A percentile compares a stretch with the other conserved stretches of the same genome.
Conservation (phyloP, 345 rosid genomes). For the Salix udensis region DNA sequence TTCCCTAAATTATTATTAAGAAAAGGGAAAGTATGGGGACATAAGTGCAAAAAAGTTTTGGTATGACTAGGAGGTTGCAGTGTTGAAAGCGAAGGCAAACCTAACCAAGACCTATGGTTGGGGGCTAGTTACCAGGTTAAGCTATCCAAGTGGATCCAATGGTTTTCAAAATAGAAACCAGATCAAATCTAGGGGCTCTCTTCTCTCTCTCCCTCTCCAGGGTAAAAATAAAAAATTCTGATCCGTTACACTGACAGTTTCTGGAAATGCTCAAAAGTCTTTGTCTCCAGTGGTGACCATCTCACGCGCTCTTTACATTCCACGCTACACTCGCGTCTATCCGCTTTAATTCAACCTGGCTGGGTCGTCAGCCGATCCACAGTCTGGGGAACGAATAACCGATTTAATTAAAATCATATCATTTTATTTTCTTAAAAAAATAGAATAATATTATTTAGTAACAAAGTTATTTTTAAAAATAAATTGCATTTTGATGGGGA, state of each 20-base stretch:
- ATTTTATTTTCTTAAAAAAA: no score
- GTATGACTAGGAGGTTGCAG: neutral
- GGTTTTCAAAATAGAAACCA: conserved; percentile 14
- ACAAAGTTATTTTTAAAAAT: no score
- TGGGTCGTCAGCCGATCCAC: no score
- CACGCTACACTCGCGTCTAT: conserved; percentile 4
- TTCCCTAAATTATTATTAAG: neutral
- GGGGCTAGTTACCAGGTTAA: neutral
- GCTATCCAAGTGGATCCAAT: conserved; percentile 16
- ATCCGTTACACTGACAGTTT: conserved; percentile 6
- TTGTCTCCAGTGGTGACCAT: neutral
- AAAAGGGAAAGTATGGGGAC: neutral
- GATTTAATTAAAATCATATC: no score
- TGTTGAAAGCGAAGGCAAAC: neutral
- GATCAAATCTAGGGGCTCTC: conserved; percentile 31
- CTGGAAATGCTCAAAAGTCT: neutral
- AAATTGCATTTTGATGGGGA: no score
- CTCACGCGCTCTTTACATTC: conserved; percentile 6
- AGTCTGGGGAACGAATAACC: no score
- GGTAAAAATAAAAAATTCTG: neutral
- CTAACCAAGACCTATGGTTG: conserved; percentile 5
- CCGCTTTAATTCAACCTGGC: neutral
- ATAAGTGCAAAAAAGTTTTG: neutral
- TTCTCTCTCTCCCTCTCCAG: neutral
- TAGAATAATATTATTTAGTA: no score